These are phyloP conservation scores for Candida alai DNA, from an alignment of 805 yeast species.

Conservation along the genomic window DNA sequence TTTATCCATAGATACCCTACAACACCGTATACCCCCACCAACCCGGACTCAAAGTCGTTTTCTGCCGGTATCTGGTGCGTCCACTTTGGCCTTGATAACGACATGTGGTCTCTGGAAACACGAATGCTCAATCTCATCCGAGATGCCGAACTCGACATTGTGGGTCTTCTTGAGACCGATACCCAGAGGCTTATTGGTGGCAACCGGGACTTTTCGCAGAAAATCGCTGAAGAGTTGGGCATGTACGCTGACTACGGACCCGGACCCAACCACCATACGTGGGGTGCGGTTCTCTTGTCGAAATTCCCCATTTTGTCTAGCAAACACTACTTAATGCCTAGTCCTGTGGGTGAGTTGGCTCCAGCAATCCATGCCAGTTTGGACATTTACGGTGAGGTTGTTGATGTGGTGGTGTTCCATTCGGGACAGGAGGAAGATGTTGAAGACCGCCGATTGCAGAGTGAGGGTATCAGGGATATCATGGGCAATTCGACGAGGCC, in stretches of 20 bases:
- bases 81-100: slow-evolving; percentile 95
- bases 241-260: slow-evolving; percentile 98
- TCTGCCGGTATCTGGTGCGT: slow-evolving; percentile 99
- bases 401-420: slow-evolving; percentile 96
- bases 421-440: slow-evolving; percentile 97
- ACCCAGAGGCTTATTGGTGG: slow-evolving; percentile 94
- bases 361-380: slow-evolving; percentile 97
- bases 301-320: slow-evolving; percentile 92
- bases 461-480: slow-evolving; percentile 66
- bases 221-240: slow-evolving; percentile 85
- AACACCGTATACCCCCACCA: slow-evolving; percentile 51
- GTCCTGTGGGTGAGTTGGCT: slow-evolving; percentile 97
- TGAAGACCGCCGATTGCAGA: slow-evolving; percentile 87
- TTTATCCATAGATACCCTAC: slow-evolving; percentile 62
- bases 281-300: slow-evolving; percentile 93
- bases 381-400: slow-evolving; percentile 79
- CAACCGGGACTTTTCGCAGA: slow-evolving; percentile 88
- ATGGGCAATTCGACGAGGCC: slow-evolving; percentile 86
- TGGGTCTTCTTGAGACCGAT: slow-evolving; percentile 89
- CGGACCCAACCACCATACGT: slow-evolving; percentile 95
- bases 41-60: slow-evolving; percentile 55
- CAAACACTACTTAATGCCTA: slow-evolving; percentile 86
- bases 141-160: slow-evolving; percentile 86
- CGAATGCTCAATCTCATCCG: slow-evolving; percentile 80
- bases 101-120: slow-evolving; percentile 94